Base-by-base conservation (phyloP, 768 basidiomycete species). In the Suillus paluster region DNA sequence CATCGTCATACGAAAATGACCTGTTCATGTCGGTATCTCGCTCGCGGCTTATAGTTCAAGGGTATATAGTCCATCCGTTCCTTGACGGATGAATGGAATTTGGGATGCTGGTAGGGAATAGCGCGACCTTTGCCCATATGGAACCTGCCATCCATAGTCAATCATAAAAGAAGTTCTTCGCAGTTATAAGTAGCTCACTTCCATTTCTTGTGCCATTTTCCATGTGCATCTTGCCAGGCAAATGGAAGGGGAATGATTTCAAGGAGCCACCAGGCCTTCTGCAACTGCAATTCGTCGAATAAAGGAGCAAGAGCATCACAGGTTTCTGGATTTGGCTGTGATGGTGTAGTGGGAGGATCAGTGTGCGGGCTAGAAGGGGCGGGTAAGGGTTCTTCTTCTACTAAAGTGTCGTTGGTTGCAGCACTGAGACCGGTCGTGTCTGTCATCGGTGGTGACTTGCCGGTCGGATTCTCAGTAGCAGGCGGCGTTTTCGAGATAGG, bases 1-100 rank as follows among this genome's bases (percentile, higher is more conserved):
- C 45, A 2, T 61, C 60, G 33, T 72, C 59, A 75, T 53, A 82
- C 80, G 64, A 86, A 91, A 0, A 68, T 70, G 69, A 86, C 83
- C 4, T 78, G 80, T 0, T 84, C 79, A 4, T 67, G 62, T 33
- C 66, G 72, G 80, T 83, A 91, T 48, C 59, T 69, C 41, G 90
- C 90, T 39, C 76, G 79, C 9, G 91, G 90, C 48, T 69, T 79
- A 71, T 92, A 92, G 21, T 80, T 79, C 58, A 86, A 70, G 4
- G 68, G 66, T 57, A 73, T 19, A 63, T 81, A 78, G 19, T 77
- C 72, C 77, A 86, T 86, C 49, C 91, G 83, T 63, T 81, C 70
- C 73, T 83, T 80, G 39, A 93, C 91, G 7, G 84, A 85, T 42
- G 77, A 67, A 67, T 92, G 91, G 69, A 92, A 87, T 10, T 79